phyloP scores from a whole-genome alignment of 2,329 filamentous ascomycete species.

The Stachybotrys chlorohalonatus region DNA sequence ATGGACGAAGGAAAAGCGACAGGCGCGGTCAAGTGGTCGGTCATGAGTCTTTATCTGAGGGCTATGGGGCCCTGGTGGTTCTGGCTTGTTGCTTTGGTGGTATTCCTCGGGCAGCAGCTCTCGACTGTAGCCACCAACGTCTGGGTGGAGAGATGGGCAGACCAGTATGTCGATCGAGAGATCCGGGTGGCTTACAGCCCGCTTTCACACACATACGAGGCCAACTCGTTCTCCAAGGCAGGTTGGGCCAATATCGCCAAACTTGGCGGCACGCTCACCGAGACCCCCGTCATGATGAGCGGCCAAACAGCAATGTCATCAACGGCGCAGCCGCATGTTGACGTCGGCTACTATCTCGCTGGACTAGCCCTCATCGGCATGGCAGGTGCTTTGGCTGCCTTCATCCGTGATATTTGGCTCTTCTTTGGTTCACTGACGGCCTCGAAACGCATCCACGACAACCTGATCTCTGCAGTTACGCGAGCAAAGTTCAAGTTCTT shows the following conservation, averaged over 20 bases:
- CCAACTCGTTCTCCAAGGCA: conserved; percentile 16
- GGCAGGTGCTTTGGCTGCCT: conserved; percentile 69
- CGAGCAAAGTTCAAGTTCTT: conserved; percentile 97
- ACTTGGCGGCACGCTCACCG: conserved; percentile 18
- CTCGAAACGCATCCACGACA: conserved; percentile 73
- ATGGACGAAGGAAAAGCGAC: conserved; percentile 71
- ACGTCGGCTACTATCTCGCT: conserved; percentile 74
- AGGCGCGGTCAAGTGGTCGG: conserved; percentile 80
- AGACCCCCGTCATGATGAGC: neutral
- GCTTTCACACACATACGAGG: conserved; percentile 13
- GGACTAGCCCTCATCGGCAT: conserved; percentile 76
- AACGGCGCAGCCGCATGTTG: conserved; percentile 46
- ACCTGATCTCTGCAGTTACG: conserved; percentile 68
- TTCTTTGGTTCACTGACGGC: conserved; percentile 89
- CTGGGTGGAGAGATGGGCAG: conserved; percentile 94
- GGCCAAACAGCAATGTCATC: conserved; percentile 8
- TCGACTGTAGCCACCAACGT: conserved; percentile 81
- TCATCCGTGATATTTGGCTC: conserved; percentile 76
- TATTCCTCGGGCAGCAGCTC: conserved; percentile 77
- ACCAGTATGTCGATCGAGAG: conserved; percentile 60
- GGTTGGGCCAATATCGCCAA: conserved; percentile 28
- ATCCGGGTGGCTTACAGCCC: conserved; percentile 11
- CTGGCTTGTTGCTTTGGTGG: conserved; percentile 66
- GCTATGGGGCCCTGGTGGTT: conserved; percentile 98
- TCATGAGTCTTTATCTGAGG: conserved; percentile 74